Percentiles rank a stretch among this genome's conserved stretches.
Conservation (phyloP, 495 filamentous ascomycete genomes). For the Penicillium crystallinum region DNA sequence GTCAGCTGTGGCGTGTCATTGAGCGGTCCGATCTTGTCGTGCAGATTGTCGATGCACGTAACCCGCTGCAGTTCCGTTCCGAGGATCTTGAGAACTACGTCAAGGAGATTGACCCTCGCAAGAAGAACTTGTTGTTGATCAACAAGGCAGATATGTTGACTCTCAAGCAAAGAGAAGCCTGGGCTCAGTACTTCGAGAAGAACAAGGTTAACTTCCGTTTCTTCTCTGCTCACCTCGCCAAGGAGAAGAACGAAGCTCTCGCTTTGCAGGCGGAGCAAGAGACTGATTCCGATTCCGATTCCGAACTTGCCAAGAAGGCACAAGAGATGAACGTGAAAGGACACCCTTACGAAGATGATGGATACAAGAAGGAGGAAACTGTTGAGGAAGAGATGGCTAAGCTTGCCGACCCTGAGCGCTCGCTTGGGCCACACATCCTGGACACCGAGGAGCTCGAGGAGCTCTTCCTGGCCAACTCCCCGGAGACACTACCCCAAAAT, state of each 20-base stretch:
- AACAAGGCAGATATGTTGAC: conserved; percentile 99
- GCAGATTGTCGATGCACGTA: conserved; percentile 97
- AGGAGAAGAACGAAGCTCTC: conserved; percentile 73
- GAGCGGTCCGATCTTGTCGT: conserved; percentile 94
- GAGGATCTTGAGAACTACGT: conserved; percentile 94
- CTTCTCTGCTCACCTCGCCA: conserved; percentile 91
- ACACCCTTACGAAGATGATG: conserved; percentile 32
- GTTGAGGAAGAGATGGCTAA: conserved; percentile 17
- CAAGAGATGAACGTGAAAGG: conserved; percentile 38
- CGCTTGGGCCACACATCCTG: conserved; percentile 69
- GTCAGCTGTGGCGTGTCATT: conserved; percentile 97
- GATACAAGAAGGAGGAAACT: conserved; percentile 21
- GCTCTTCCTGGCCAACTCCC: conserved; percentile 74
- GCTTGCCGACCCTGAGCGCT: conserved; percentile 22
- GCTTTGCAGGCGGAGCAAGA: conserved; percentile 37
- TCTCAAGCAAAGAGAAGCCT: conserved; percentile 69
- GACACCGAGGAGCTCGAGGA: conserved; percentile 88
- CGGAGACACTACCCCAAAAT: conserved; percentile 37
- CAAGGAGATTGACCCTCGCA: conserved; percentile 80
- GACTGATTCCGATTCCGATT: conserved; percentile 25
- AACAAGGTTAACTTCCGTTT: conserved; percentile 83
- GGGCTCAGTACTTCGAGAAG: conserved; percentile 84
- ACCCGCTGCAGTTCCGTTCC: conserved; percentile 88
- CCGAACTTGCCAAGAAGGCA: conserved; percentile 35
- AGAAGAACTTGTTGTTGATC: conserved; percentile 87